These are phyloP conservation scores for Detonula confervacea DNA, from an alignment of 352 stramenopile species.

Conservation along the genomic window DNA sequence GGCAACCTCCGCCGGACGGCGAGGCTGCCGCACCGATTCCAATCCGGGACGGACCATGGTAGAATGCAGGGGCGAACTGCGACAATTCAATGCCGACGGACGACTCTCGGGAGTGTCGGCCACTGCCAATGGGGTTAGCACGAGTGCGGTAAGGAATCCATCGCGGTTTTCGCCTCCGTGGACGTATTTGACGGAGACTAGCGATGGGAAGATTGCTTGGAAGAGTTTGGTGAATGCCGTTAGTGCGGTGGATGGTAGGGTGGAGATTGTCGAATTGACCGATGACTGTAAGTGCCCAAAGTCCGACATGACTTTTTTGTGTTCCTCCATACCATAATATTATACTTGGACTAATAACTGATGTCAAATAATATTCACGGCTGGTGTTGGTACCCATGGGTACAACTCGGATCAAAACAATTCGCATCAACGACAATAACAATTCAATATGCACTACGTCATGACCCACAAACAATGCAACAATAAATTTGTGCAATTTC, in stretches of 20 bases:
- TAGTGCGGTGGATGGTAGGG: slow-evolving; percentile 47
- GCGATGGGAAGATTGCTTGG: slow-evolving; percentile 68
- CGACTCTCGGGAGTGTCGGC: slow-evolving; percentile 72
- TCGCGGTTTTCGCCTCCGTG: slow-evolving; percentile 76
- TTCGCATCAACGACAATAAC: no score
- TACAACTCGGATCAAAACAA: no score
- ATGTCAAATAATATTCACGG: no score
- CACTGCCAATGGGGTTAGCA: slow-evolving; percentile 78
- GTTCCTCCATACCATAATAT: background rate
- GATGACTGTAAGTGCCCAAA: slow-evolving; percentile 59
- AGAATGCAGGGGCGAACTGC: slow-evolving; percentile 67
- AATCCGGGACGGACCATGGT: slow-evolving; percentile 74
- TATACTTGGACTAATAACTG: background rate
- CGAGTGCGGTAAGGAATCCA: slow-evolving; percentile 75
- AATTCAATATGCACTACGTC: no score
- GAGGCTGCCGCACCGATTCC: slow-evolving; percentile 71
- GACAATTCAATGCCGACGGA: slow-evolving; percentile 54
- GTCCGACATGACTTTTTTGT: background rate
- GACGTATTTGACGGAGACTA: slow-evolving; percentile 80
- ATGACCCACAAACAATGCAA: no score
- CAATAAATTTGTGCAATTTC: no score
- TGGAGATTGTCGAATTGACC: slow-evolving; percentile 77
- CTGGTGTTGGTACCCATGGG: no score
- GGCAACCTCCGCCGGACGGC: slow-evolving; percentile 72
- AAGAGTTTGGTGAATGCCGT: slow-evolving; percentile 70